A percentile compares a stretch with the other conserved stretches of the same genome.
Conservation (phyloP, 805 yeast species). For the Ogataea salicorniae region DNA sequence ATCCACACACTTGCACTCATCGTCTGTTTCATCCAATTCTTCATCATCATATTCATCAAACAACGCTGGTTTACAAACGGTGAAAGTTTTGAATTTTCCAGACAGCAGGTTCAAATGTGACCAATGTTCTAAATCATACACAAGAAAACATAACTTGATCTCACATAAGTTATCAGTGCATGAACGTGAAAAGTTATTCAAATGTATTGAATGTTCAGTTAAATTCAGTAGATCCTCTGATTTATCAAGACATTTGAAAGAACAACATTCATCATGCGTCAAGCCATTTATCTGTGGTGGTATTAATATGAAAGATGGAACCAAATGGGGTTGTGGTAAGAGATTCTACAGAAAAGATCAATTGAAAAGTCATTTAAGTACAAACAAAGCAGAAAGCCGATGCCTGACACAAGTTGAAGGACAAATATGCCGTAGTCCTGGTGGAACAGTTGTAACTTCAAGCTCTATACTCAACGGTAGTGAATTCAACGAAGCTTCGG, state of each 20-base stretch:
- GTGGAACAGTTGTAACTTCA: neutral
- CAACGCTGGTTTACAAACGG: neutral
- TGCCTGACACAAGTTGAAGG: slow-evolving; percentile 9
- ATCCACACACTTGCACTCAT: slow-evolving; percentile 1
- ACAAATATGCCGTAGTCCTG: neutral
- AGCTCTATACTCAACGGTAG: neutral
- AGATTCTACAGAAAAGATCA: slow-evolving; percentile 22
- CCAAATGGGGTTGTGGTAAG: slow-evolving; percentile 23
- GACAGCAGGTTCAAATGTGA: slow-evolving; percentile 22
- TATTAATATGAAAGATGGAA: slow-evolving; percentile 14
- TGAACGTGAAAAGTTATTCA: slow-evolving; percentile 21
- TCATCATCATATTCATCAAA: neutral
- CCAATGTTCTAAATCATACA: slow-evolving; percentile 22
- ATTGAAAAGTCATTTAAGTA: slow-evolving; percentile 21
- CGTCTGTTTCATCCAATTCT: neutral
- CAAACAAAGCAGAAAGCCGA: slow-evolving; percentile 19
- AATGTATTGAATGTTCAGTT: slow-evolving; percentile 17
- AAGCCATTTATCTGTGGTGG: slow-evolving; percentile 23
- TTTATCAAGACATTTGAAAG: slow-evolving; percentile 20
- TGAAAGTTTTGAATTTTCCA: neutral
- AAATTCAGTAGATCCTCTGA: slow-evolving; percentile 19
- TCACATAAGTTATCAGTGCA: slow-evolving; percentile 26
- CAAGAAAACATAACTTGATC: slow-evolving; percentile 24
- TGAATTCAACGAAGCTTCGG: neutral
- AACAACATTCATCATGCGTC: slow-evolving; percentile 17